Evolutionary conservation across 352 stramenopile species (phyloP), one percentile per base, ranked within the genome.

Genomic region (Phytophthora tubulina): DNA sequence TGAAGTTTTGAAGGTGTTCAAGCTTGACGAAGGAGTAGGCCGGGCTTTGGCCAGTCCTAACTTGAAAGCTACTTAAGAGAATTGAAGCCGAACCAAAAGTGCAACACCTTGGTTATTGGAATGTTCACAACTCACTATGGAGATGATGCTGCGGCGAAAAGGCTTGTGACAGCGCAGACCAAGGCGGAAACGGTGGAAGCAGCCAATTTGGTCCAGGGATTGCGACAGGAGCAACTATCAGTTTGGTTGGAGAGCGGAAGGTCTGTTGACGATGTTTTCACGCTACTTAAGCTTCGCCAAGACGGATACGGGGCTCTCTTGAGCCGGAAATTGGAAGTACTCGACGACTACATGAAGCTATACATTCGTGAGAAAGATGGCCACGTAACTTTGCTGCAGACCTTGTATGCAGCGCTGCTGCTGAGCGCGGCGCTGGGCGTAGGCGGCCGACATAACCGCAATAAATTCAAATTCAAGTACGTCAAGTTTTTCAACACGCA

Each of bases 51-150:
- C 21, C 1, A 21, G 21, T 21, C 21, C 21, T 54, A 66, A 54
- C 9, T 39, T 54, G 27, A 38, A 39, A 21, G 36, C 48, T 66
- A 66, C 58, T 10, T 66, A 17, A 1, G 10, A 2, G 38, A 32
- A 7, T 57, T 48, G n/a, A 66, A 57, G 45, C n/a, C 31, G 13
- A 49, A 50, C 15, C 11, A 41, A 36, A 54, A 54, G 11, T 54
- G 30, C 39, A 13, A 38, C 57, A 15, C 21, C 21, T 32, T n/a
- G 45, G 27, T 51, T 14, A 32, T 51, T 11, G 21, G 21, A 11
- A 51, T n/a, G 3, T n/a, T 51, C 17, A 51, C 17, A n/a, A 27
- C 45, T 4, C 45, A 51, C 27, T 35, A 51, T 33, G 45, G 45
- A 11, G 45, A 51, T 32, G 17, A 32, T 33, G 17, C 8, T 51